Conservation (phyloP, 2,329 filamentous ascomycete genomes). For the Dissoconium aciculare region DNA sequence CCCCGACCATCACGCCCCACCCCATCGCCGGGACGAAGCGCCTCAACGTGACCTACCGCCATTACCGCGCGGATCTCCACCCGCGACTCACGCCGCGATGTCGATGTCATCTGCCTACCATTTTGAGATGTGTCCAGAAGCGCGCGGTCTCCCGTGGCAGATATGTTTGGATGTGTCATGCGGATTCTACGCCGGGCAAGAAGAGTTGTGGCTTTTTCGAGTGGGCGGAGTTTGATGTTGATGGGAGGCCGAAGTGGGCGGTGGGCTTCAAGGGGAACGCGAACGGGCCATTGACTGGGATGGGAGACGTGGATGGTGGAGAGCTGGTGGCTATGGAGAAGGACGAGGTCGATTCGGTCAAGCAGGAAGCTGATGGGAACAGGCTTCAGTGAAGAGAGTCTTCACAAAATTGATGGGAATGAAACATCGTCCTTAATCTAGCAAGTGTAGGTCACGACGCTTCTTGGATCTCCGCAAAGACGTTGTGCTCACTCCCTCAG, state of each 20-base stretch:
- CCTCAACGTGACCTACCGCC: slow-evolving; percentile 88
- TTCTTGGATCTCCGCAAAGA: too few relatives aligned
- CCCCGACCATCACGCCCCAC: slow-evolving; percentile 66
- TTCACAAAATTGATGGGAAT: too few relatives aligned
- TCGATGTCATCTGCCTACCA: slow-evolving; percentile 52
- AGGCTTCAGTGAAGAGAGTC: too few relatives aligned
- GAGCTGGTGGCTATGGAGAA: too few relatives aligned
- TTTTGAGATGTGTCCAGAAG: slow-evolving; percentile 63
- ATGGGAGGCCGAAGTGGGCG: slow-evolving; percentile 61
- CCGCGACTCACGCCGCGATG: slow-evolving; percentile 67
- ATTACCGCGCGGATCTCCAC: slow-evolving; percentile 64
- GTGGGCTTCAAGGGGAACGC: slow-evolving; percentile 20
- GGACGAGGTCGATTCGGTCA: too few relatives aligned
- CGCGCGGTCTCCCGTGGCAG: slow-evolving; percentile 60
- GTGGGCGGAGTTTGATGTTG: slow-evolving; percentile 76
- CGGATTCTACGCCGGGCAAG: slow-evolving; percentile 52
- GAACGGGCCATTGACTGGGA: slow-evolving; percentile 16
- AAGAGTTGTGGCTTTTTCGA: slow-evolving; percentile 59
- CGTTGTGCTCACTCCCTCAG: too few relatives aligned
- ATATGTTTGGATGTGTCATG: slow-evolving; percentile 93
- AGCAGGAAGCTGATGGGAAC: too few relatives aligned
- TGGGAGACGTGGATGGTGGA: too few relatives aligned
- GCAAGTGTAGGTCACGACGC: too few relatives aligned
- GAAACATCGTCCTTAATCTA: too few relatives aligned
- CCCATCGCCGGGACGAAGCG: slow-evolving; percentile 63